A percentile compares a stretch with the other conserved stretches of the same genome.
These are phyloP conservation scores for Anacardium occidentale DNA, from an alignment of 345 rosid genomes.

Conservation along the genomic window DNA sequence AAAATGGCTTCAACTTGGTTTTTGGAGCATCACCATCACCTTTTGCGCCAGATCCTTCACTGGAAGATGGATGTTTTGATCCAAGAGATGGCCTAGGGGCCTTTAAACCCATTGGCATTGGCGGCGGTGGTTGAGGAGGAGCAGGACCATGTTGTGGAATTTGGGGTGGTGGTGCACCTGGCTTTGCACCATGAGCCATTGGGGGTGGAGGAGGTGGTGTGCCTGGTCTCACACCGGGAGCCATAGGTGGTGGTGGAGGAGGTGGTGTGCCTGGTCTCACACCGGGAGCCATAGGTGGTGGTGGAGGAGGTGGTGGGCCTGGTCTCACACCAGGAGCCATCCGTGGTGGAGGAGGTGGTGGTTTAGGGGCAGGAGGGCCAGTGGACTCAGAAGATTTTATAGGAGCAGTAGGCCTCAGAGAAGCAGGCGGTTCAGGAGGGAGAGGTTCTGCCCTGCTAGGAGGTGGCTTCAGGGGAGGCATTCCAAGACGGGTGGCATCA, in stretches of 20 bases:
- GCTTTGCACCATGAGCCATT: not conserved
- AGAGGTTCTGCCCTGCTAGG: constrained; percentile 77
- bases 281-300: constrained; percentile 9
- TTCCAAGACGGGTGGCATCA: constrained; percentile 34
- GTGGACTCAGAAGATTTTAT: constrained; percentile 6
- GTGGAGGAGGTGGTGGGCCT: constrained; percentile 44
- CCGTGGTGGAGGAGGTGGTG: no score
- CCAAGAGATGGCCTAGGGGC: constrained; percentile 45
- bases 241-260: constrained; percentile 37
- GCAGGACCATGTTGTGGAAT: constrained; percentile 38
- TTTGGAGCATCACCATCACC: constrained; percentile 52
- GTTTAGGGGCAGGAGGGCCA: constrained; percentile 36
- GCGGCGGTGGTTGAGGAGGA: constrained; percentile 67
- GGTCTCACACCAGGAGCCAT: constrained; percentile 25
- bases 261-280: constrained; percentile 31
- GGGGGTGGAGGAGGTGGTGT: constrained; percentile 40
- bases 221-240: constrained; percentile 33
- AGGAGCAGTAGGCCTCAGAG: constrained; percentile 49
- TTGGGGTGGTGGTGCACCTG: constrained; percentile 55
- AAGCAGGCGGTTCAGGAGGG: constrained; percentile 80
- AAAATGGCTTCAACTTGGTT: constrained; percentile 92
- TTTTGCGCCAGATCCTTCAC: constrained; percentile 36
- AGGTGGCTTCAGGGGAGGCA: constrained; percentile 51
- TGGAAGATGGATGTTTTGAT: constrained; percentile 34
- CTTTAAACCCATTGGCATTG: constrained; percentile 38